Evolutionary conservation across 768 basidiomycete species (phyloP).

Genomic region (Tricholoma terreum): DNA sequence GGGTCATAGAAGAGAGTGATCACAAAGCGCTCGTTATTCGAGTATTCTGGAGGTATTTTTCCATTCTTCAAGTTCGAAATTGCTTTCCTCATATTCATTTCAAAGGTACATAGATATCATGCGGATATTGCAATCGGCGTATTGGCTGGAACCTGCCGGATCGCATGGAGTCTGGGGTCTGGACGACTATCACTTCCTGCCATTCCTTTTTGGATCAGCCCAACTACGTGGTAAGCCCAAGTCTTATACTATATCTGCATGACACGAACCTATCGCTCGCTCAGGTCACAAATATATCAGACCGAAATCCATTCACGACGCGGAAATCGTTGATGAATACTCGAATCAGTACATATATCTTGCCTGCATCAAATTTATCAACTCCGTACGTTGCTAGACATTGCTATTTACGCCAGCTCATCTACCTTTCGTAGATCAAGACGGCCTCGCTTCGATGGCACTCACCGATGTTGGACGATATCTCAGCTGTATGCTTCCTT

Average conservation of each 20-base stretch:
- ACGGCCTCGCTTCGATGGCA: constrained; percentile 96
- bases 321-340: constrained; percentile 90
- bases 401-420: neutral
- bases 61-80: neutral
- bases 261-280: neutral
- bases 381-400: constrained; percentile 55
- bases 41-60: constrained; percentile 82
- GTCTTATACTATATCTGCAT: neutral
- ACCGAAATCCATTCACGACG: constrained; percentile 90
- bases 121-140: constrained; percentile 86
- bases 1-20: constrained; percentile 61
- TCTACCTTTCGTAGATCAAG: constrained; percentile 62
- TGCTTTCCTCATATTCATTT: constrained; percentile 18
- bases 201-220: constrained; percentile 83
- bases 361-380: constrained; percentile 93
- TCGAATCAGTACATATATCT: constrained; percentile 95
- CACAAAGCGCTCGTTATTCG: constrained; percentile 71
- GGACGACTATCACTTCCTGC: constrained; percentile 95
- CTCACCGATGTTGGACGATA: constrained; percentile 98
- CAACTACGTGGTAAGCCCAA: constrained; percentile 58
- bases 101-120: constrained; percentile 75
- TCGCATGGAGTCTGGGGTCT: constrained; percentile 98
- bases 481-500: constrained; percentile 62
- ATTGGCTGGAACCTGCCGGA: constrained; percentile 98
- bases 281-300: constrained; percentile 84